A percentile compares a stretch with the other conserved stretches of the same genome.
phyloP scores from a whole-genome alignment of 1,284 basidiomycete genomes.

The Leccinum angustisporum region DNA sequence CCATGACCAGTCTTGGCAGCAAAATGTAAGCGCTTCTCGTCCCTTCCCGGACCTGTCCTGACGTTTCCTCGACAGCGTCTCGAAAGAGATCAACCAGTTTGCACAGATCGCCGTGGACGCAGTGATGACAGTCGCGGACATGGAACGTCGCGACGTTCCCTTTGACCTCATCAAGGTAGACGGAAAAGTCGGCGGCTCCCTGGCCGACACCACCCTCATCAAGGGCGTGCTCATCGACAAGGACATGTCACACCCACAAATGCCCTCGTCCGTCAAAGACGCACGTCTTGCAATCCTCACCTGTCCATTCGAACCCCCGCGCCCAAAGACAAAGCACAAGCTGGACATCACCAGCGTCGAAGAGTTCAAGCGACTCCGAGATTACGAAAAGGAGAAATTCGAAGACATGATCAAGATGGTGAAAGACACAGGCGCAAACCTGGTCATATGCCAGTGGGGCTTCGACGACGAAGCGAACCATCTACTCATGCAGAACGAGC shows the following conservation, averaged over 20 bases:
- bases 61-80: slow-evolving; percentile 64
- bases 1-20: slow-evolving; percentile 94
- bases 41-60: slow-evolving; percentile 6
- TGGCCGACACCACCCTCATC: slow-evolving; percentile 92
- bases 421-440: slow-evolving; percentile 96
- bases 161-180: slow-evolving; percentile 99
- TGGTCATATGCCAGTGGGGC: slow-evolving; percentile 99
- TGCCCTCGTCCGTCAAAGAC: slow-evolving; percentile 87
- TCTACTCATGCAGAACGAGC: slow-evolving; percentile 93
- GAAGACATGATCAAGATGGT: slow-evolving; percentile 96
- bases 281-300: slow-evolving; percentile 96
- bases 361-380: slow-evolving; percentile 93
- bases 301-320: slow-evolving; percentile 97
- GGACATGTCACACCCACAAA: slow-evolving; percentile 99
- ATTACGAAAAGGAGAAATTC: slow-evolving; percentile 97
- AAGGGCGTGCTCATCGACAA: slow-evolving; percentile 98
- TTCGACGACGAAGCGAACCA: slow-evolving; percentile 99
- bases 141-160: slow-evolving; percentile 92
- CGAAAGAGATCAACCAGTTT: slow-evolving; percentile 93
- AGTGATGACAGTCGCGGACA: slow-evolving; percentile 92
- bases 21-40: slow-evolving; percentile 74
- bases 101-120: slow-evolving; percentile 98
- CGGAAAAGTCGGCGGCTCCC: slow-evolving; percentile 96
- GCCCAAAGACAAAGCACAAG: slow-evolving; percentile 99
- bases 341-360: slow-evolving; percentile 98